Evolutionary conservation across 805 yeast species (phyloP).

Genomic region (Hanseniaspora lachancei): DNA sequence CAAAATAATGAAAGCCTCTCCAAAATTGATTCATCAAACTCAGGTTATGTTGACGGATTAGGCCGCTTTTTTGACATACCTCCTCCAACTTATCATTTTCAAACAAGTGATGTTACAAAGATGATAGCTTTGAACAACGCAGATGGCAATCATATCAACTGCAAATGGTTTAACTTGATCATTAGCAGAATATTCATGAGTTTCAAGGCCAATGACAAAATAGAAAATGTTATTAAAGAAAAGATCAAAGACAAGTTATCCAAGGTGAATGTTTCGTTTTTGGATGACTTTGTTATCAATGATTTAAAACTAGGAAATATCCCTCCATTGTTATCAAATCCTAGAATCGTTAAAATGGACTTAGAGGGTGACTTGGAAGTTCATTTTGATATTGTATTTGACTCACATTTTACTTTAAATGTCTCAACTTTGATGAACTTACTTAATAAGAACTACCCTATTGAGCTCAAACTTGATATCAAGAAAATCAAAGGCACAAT

Average conservation of each 20-base stretch:
- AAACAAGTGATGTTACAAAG: conserved; percentile 56
- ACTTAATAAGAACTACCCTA: conserved; percentile 57
- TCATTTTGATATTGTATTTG: conserved; percentile 49
- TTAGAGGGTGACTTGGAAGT: conserved; percentile 69
- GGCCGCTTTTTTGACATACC: background rate
- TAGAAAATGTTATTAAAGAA: conserved; percentile 43
- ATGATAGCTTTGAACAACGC: conserved; percentile 68
- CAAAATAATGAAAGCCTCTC: conserved; percentile 14
- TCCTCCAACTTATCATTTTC: conserved; percentile 56
- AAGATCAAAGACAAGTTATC: conserved; percentile 60
- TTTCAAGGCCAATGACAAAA: conserved; percentile 54
- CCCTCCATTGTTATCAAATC: conserved; percentile 69
- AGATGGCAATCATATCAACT: conserved; percentile 66
- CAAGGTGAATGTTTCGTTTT: conserved; percentile 71
- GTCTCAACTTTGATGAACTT: conserved; percentile 70
- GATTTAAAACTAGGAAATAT: conserved; percentile 63
- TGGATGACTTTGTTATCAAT: conserved; percentile 68
- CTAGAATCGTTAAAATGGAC: conserved; percentile 51
- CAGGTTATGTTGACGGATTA: conserved; percentile 49
- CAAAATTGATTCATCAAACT: conserved; percentile 15
- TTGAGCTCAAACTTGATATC: conserved; percentile 57
- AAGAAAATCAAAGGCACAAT: conserved; percentile 62
- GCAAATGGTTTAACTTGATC: conserved; percentile 84
- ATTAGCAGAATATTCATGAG: conserved; percentile 72
- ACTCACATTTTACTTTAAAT: conserved; percentile 63